Percentiles rank a stretch among this genome's conserved stretches.
Evolutionary conservation across 1,284 basidiomycete species (phyloP).

Genomic region (Takashimella tepidaria): DNA sequence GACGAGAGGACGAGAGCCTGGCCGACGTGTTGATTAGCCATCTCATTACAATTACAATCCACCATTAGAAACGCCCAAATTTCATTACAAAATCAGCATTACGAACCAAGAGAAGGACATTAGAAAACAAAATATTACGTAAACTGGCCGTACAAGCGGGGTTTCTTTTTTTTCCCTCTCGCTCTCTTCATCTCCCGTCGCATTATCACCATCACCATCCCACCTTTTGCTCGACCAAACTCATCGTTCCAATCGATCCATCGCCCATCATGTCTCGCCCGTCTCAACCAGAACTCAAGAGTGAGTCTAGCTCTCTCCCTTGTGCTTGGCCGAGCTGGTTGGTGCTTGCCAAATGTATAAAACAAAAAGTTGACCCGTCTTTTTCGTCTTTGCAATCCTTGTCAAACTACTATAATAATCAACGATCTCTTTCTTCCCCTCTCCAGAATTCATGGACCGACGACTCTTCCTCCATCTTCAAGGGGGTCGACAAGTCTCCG

Average conservation of each 20-base stretch:
- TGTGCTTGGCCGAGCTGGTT: too few relatives aligned
- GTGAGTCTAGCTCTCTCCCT: slow-evolving; percentile 50
- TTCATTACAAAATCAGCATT: too few relatives aligned
- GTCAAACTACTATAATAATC: slow-evolving; percentile 7
- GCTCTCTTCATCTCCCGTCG: not conserved
- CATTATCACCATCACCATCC: not conserved
- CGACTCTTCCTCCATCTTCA: slow-evolving; percentile 91
- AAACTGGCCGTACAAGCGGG: too few relatives aligned
- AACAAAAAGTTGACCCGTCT: too few relatives aligned
- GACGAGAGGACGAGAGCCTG: too few relatives aligned
- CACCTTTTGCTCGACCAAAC: not conserved
- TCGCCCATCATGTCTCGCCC: slow-evolving; percentile 69
- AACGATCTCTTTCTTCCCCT: slow-evolving; percentile 3
- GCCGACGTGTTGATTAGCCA: too few relatives aligned
- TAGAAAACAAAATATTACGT: too few relatives aligned
- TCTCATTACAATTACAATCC: too few relatives aligned
- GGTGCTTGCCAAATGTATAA: too few relatives aligned
- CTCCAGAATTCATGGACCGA: slow-evolving; percentile 92
- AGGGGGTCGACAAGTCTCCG: slow-evolving; percentile 92
- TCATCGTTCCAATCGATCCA: not conserved
- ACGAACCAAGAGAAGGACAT: too few relatives aligned
- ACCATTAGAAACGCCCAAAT: too few relatives aligned
- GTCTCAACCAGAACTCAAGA: slow-evolving; percentile 89
- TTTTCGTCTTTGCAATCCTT: slow-evolving; percentile 1
- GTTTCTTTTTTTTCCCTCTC: not conserved